Conservation (phyloP, 345 rosid genomes). For the Eucalyptus erythrocorys region DNA sequence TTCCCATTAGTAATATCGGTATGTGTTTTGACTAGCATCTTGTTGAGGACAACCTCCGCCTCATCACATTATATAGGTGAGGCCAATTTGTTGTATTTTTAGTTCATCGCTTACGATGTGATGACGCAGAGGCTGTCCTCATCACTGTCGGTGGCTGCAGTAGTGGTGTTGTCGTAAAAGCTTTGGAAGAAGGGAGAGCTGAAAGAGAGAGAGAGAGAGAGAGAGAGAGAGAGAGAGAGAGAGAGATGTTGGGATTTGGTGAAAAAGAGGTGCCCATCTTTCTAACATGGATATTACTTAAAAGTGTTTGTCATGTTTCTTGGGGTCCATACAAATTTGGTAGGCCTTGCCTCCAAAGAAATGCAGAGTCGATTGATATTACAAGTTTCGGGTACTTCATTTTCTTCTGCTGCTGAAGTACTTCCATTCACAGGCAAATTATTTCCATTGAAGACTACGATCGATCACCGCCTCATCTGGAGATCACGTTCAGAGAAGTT, state of each 20-base stretch:
- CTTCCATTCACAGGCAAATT: neutral
- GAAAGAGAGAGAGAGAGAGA: no score
- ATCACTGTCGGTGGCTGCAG: no score
- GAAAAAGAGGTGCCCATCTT: neutral
- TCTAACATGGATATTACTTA: neutral
- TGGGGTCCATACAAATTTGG: neutral
- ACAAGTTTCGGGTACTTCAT: neutral
- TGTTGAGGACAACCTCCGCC: no score
- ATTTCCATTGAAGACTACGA: neutral
- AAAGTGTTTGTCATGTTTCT: neutral
- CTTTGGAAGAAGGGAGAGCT: no score
- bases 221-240: no score
- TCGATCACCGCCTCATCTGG: neutral
- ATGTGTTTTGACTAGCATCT: neutral
- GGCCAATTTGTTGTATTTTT: no score
- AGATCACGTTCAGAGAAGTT: neutral
- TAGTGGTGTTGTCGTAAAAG: no score
- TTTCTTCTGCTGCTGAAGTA: neutral
- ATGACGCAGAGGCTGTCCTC: no score
- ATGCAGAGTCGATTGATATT: neutral
- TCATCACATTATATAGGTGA: neutral
- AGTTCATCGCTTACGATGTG: no score
- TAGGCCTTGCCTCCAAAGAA: neutral
- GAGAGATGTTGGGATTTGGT: no score
- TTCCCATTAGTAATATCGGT: neutral